A percentile compares a stretch with the other conserved stretches of the same genome.
Evolutionary conservation across 2,329 filamentous ascomycete species (phyloP).

Genomic region (Pseudonectria buxi): DNA sequence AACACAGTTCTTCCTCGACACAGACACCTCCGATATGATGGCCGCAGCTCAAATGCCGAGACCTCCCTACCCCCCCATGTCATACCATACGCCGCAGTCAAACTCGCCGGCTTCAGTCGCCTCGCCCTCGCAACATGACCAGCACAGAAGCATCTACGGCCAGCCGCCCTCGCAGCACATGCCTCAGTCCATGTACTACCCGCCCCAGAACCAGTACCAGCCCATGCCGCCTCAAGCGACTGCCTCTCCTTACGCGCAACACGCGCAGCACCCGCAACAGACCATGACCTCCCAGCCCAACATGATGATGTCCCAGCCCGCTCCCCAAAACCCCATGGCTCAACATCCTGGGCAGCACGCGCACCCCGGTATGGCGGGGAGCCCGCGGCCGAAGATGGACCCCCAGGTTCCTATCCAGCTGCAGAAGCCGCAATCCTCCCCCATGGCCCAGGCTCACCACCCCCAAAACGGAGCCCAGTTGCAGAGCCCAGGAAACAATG

Average conservation of each 20-base stretch:
- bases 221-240: slow-evolving; percentile 58
- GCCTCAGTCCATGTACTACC: slow-evolving; percentile 74
- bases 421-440: slow-evolving; percentile 45
- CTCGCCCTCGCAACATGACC: slow-evolving; percentile 82
- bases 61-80: slow-evolving; percentile 78
- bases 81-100: slow-evolving; percentile 89
- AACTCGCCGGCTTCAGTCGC: slow-evolving; percentile 91
- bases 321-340: slow-evolving; percentile 50
- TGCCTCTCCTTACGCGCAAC: slow-evolving; percentile 56
- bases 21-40: slow-evolving; percentile 60
- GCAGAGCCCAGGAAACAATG: slow-evolving; percentile 31
- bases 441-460: slow-evolving; percentile 33
- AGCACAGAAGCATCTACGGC: slow-evolving; percentile 80
- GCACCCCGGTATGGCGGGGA: slow-evolving; percentile 51
- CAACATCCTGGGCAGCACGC: slow-evolving; percentile 54
- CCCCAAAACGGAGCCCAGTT: slow-evolving; percentile 32
- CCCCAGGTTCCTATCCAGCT: slow-evolving; percentile 55
- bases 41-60: slow-evolving; percentile 64
- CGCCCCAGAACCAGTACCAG: slow-evolving; percentile 53
- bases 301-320: slow-evolving; percentile 60
- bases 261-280: slow-evolving; percentile 43
- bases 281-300: slow-evolving; percentile 58
- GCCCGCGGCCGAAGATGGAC: slow-evolving; percentile 58
- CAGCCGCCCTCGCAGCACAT: slow-evolving; percentile 73
- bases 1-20: slow-evolving; percentile 6